Base-by-base conservation (phyloP, 2,329 filamentous ascomycete species). In the Ascocoryne sarcoides region DNA sequence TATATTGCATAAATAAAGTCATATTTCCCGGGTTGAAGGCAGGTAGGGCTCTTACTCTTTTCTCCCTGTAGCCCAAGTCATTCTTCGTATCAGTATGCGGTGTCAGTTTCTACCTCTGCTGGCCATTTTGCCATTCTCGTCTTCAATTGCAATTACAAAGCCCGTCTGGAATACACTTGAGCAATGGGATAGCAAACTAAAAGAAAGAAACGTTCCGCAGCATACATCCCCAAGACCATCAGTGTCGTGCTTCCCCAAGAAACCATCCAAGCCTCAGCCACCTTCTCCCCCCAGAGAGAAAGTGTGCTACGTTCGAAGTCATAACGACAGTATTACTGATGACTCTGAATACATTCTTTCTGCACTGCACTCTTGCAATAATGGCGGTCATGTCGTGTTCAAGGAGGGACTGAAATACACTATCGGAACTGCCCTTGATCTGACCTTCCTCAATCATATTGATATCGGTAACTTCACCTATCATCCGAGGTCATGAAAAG, bases 401-500 rank as follows among this genome's bases (percentile, higher is more conserved):
- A 64, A 66, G 10, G 61, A 65, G 46, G 70, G 73, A 20, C 62
- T 66, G 42, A 68, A 65, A 8, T 84, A 83, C 54, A 73, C 67
- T 2, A 71, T 84, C 45, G 77, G 70, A 10, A 82, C 75, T 0
- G 75, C 79, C 0, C 56, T 84, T 23, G 75, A 84, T 50, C 59
- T 84, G 49, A 81, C 75, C 0, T 82, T 79, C 56, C 62, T 84
- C 14, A 65, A 75, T 32, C 65, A 74, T 47, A 67, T 84, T 20
- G 80, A 85, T 56, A 61, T 83, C 26, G 72, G 71, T 74, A 53
- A 21, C 52, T 16, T 23, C 18, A 19, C 3, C 4, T 14, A 9
- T 34, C 15, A 31, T 5, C 14, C 9, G 14, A 29, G 41, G 10
- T 12, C 9, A 5, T 21, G 10, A n/a, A n/a, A n/a, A n/a, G n/a